Base-by-base conservation (phyloP, 176 grass and related monocot genomes). In the Themeda triandra region DNA sequence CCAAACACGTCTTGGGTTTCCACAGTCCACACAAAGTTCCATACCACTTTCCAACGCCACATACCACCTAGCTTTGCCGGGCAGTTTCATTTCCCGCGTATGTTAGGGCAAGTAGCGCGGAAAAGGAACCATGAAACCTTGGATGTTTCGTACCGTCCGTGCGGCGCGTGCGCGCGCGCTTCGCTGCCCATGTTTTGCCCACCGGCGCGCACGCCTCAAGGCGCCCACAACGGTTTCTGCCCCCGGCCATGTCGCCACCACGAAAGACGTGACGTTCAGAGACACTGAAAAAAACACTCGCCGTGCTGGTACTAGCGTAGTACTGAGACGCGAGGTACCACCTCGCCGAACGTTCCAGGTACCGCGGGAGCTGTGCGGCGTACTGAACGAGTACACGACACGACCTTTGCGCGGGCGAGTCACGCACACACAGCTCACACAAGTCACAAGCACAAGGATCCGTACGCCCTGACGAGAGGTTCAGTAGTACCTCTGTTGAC, bases 121-220 rank as follows among this genome's bases (percentile, higher is more conserved):
- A 62, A 49, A 71, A 49, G 54, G 23, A 13, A 7, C 63, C 42
- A 1, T 8, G 18, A 83, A 78, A 65, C 28, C 8, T 18, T 41
- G 36, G 51, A 40, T 12, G 23, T 71, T 83, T 83, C 60, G 56
- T 59, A 53, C 49, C 49, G 49, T 19, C 49, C 49, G 41, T 44
- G 41, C 41, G 39, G 13, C 14, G 46, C 14, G 54, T 9, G 53
- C 63, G 4, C 8, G 62, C 62, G 48, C 21, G 46, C 74, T 76
- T 76, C 31, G 74, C 74, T 71, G 45, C 48, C 66, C 66, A 6
- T 59, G 35, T 58, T 79, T 80, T 63, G 37, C 48, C 69, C 58
- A 69, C 82, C 82, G 28, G 4, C 11, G n/a, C 87, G 46, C 82
- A 24, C 69, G 70, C 12, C 44, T 72, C 70, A 13, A 76, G 41